phyloP scores from a whole-genome alignment of 176 grass and related monocot species.

The Aegilops umbellulata region DNA sequence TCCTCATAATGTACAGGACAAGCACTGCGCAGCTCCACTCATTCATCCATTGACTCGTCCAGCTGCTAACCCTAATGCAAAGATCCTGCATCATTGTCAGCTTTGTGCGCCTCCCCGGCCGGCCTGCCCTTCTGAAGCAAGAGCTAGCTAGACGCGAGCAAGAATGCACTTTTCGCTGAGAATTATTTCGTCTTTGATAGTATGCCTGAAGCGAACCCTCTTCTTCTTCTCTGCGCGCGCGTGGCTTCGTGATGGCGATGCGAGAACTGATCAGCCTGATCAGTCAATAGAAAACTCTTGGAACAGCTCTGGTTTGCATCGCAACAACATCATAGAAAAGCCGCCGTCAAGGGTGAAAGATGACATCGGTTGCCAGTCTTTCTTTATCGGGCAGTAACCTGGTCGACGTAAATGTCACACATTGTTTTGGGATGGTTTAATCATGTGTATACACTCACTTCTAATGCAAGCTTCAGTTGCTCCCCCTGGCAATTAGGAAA shows the following conservation, averaged over 20 bases:
- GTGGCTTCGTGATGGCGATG: slow-evolving; percentile 35
- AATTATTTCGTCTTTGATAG: slow-evolving; percentile 39
- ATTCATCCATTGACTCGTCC: slow-evolving; percentile 7
- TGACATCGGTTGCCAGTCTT: slow-evolving; percentile 3
- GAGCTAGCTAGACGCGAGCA: slow-evolving; percentile 15
- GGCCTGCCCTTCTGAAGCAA: slow-evolving; percentile 27
- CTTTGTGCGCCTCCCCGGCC: slow-evolving; percentile 2
- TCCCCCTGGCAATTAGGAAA: neutral
- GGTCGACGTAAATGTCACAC: neutral
- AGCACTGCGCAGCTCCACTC: neutral
- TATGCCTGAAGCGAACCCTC: slow-evolving; percentile 9
- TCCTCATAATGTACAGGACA: neutral
- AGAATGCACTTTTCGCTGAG: slow-evolving; percentile 24
- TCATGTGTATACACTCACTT: neutral
- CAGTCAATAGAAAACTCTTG: slow-evolving; percentile 22
- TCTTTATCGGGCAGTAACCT: slow-evolving; percentile 1
- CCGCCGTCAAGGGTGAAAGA: slow-evolving; percentile 9
- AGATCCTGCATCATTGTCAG: slow-evolving; percentile 30
- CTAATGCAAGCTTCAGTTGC: neutral
- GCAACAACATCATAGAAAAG: neutral
- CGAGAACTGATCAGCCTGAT: slow-evolving; percentile 21
- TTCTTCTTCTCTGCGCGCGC: neutral
- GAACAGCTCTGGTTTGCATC: neutral
- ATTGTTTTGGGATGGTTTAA: neutral
- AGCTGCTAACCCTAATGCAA: slow-evolving; percentile 17